Evolutionary conservation across 257 asterid genomes (phyloP).

Genomic region (Ilex asprella): DNA sequence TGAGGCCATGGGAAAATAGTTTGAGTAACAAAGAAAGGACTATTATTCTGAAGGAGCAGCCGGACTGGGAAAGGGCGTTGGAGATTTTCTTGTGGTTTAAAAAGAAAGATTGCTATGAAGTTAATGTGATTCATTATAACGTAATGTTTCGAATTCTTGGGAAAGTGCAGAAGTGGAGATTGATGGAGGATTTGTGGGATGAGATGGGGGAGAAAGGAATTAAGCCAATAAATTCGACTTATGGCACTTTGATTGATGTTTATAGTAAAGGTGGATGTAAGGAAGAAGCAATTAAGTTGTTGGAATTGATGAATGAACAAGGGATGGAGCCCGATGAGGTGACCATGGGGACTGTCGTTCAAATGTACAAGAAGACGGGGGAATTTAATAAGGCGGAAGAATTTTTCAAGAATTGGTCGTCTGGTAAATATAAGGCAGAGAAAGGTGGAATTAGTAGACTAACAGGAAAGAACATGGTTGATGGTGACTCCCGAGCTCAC

Average conservation of each 20-base stretch:
- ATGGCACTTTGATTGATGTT: conserved; percentile 90
- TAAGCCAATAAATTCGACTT: conserved; percentile 71
- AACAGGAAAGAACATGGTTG: conserved; percentile 15
- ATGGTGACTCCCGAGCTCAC: conserved; percentile 20
- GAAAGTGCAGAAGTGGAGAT: conserved; percentile 53
- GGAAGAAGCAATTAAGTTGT: conserved; percentile 62
- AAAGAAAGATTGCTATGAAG: conserved; percentile 60
- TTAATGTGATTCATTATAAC: conserved; percentile 86
- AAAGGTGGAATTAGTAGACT: conserved; percentile 17
- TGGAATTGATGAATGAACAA: conserved; percentile 60
- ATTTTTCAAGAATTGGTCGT: conserved; percentile 76
- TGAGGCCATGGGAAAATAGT: conserved; percentile 68
- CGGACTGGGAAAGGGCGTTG: conserved; percentile 74
- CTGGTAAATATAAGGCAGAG: conserved; percentile 15
- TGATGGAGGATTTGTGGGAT: conserved; percentile 53
- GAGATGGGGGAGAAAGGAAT: conserved; percentile 60
- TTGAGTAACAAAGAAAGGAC: conserved; percentile 78
- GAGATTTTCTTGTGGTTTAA: conserved; percentile 87
- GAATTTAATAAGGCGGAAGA: conserved; percentile 76
- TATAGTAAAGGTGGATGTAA: conserved; percentile 62
- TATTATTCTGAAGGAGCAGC: conserved; percentile 86
- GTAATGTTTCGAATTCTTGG: conserved; percentile 79
- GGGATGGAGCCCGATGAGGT: conserved; percentile 87
- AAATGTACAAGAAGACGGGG: conserved; percentile 88
- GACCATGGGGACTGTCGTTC: conserved; percentile 79